Evolutionary conservation across 305 asterid genomes (phyloP).

Genomic region (Fraxinus floribunda): DNA sequence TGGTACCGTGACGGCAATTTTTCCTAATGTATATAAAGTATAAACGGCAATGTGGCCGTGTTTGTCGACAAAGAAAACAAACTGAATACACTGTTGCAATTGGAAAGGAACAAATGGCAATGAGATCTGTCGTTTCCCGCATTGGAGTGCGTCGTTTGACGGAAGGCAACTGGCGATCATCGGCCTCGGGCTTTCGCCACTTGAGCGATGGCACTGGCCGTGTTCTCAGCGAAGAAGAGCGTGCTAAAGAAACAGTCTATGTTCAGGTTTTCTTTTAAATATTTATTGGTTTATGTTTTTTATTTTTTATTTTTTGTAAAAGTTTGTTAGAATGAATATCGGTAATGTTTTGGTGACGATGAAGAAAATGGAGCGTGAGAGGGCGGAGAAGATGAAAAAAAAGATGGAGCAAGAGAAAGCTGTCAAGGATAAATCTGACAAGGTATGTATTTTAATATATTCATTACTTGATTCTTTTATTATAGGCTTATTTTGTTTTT

Average conservation of each 20-base stretch:
- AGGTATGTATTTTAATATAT: slow-evolving; percentile 21
- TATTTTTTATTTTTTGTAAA: neutral
- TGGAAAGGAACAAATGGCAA: slow-evolving; percentile 36
- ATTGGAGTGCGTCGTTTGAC: slow-evolving; percentile 37
- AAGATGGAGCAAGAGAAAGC: slow-evolving; percentile 35
- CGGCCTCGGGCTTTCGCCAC: slow-evolving; percentile 44
- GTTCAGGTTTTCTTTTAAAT: slow-evolving; percentile 44
- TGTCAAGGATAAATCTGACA: slow-evolving; percentile 32
- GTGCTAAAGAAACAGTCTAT: slow-evolving; percentile 69
- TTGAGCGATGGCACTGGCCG: slow-evolving; percentile 59
- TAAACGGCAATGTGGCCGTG: too few species aligned
- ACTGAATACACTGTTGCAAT: neutral
- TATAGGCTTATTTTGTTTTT: too few species aligned
- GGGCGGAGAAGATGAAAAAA: slow-evolving; percentile 34
- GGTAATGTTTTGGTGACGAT: neutral
- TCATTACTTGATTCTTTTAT: too few species aligned
- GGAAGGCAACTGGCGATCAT: slow-evolving; percentile 43
- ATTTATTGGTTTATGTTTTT: neutral
- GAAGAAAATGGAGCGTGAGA: slow-evolving; percentile 49
- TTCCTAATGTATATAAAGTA: too few species aligned
- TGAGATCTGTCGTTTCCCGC: slow-evolving; percentile 55
- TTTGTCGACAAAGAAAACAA: neutral
- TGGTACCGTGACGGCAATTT: too few species aligned
- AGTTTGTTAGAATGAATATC: neutral
- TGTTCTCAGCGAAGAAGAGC: slow-evolving; percentile 76